Evolutionary conservation across 805 yeast genomes (phyloP).

Genomic region (Cyberlindnera lachancei): DNA sequence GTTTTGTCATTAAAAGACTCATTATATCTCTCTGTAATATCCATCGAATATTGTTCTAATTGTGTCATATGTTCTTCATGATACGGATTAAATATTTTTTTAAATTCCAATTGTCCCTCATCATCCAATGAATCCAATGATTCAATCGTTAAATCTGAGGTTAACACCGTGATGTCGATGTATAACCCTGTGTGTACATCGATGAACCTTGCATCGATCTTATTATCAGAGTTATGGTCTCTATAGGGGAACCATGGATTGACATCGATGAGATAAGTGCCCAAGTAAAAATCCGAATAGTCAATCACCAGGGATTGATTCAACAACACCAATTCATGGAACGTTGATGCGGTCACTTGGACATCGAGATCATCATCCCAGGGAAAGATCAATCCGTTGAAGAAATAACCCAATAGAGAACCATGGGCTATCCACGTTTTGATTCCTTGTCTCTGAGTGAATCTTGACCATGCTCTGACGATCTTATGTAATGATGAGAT

Average conservation of each 20-base stretch:
- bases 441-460: slow-evolving; percentile 7
- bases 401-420: slow-evolving; percentile 46
- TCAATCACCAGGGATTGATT: slow-evolving; percentile 41
- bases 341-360: slow-evolving; percentile 40
- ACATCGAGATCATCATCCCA: slow-evolving; percentile 60
- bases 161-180: slow-evolving; percentile 59
- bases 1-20: slow-evolving; percentile 1
- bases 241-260: slow-evolving; percentile 47
- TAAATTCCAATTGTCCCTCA: slow-evolving; percentile 5
- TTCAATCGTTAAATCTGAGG: slow-evolving; percentile 7
- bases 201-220: slow-evolving; percentile 67
- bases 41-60: slow-evolving; percentile 26
- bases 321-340: slow-evolving; percentile 33
- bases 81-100: slow-evolving; percentile 9
- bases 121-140: slow-evolving; percentile 2
- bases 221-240: slow-evolving; percentile 46
- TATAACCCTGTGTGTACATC: slow-evolving; percentile 65
- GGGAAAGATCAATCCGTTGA: slow-evolving; percentile 50
- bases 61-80: slow-evolving; percentile 26
- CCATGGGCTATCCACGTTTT: slow-evolving; percentile 55
- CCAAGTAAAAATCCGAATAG: slow-evolving; percentile 32
- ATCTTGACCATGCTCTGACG: slow-evolving; percentile 19
- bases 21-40: slow-evolving; percentile 27
- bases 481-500: slow-evolving; percentile 19
- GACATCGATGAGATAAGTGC: slow-evolving; percentile 39